Base-by-base conservation (phyloP, 2,329 filamentous ascomycete species). In the Helminthosporium solani region DNA sequence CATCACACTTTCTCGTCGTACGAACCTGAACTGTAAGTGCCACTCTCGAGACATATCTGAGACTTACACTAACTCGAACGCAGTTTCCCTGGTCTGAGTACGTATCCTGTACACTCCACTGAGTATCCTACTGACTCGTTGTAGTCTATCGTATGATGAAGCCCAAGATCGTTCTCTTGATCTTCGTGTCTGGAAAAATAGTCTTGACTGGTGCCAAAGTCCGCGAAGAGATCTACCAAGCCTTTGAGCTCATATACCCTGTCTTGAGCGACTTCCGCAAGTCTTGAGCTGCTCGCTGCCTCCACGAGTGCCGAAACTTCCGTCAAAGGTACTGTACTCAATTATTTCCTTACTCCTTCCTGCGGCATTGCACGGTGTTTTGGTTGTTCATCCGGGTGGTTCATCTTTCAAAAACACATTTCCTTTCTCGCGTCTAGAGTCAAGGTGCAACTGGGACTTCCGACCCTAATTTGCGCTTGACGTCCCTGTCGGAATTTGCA, bases 71-170 rank as follows among this genome's bases (percentile, higher is more conserved):
- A 16, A 16, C n/a, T 14, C n/a, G 6, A 5, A 6, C 15, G 5
- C 30, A 14, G 12, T 6, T 33, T 16, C 15, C 15, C 30, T 16
- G 12, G 30, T 14, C 30, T 16, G 27, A 7, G 7, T 14, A n/a
- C n/a, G n/a, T n/a, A n/a, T n/a, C n/a, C n/a, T n/a, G n/a, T n/a
- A n/a, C n/a, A n/a, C n/a, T n/a, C n/a, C n/a, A n/a, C n/a, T n/a
- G n/a, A n/a, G n/a, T n/a, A n/a, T n/a, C n/a, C n/a, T n/a, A n/a
- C n/a, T n/a, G n/a, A n/a, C n/a, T n/a, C n/a, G n/a, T n/a, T n/a
- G n/a, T n/a, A 25, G 9, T 99, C 76, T 99, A 97, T 76, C 90
- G 94, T 72, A 99, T 99, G 94, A 96, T 97, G 80, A 97, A 97
- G 80, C 94, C 94, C 16, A 97, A 97, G 84, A 96, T 97, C 60